Evolutionary conservation across 1,139 yeast species (phyloP).

Genomic region (Geotrichum citri-aurantii): DNA sequence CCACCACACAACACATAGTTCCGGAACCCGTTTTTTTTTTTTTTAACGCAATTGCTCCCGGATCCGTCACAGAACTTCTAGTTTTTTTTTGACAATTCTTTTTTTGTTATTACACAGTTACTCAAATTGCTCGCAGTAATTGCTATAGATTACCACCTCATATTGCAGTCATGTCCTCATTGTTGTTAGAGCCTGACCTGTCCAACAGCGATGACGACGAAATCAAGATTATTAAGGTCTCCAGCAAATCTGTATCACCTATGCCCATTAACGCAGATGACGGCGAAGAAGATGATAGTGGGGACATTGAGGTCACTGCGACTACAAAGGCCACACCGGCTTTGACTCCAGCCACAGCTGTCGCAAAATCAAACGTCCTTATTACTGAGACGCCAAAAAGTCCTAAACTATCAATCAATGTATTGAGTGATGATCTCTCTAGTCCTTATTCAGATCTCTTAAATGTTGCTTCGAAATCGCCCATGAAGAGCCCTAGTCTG

Average conservation of each 20-base stretch:
- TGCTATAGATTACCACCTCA: background rate
- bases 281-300: background rate
- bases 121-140: background rate
- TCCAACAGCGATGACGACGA: background rate
- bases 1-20: background rate
- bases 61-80: background rate
- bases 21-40: background rate
- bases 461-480: slow-evolving; percentile 20
- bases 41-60: background rate
- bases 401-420: background rate
- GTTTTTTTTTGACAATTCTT: background rate
- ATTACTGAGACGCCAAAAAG: background rate
- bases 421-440: background rate
- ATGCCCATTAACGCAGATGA: background rate
- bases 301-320: background rate
- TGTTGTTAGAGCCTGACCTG: background rate
- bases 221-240: background rate
- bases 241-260: background rate
- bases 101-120: background rate
- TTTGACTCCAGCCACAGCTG: background rate
- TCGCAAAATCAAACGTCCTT: background rate
- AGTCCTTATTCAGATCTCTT: background rate
- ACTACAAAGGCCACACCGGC: background rate
- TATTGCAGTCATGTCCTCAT: background rate
- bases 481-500: slow-evolving; percentile 24